Conservation (phyloP, 306 rosid species). For the Ceratonia siliqua region DNA sequence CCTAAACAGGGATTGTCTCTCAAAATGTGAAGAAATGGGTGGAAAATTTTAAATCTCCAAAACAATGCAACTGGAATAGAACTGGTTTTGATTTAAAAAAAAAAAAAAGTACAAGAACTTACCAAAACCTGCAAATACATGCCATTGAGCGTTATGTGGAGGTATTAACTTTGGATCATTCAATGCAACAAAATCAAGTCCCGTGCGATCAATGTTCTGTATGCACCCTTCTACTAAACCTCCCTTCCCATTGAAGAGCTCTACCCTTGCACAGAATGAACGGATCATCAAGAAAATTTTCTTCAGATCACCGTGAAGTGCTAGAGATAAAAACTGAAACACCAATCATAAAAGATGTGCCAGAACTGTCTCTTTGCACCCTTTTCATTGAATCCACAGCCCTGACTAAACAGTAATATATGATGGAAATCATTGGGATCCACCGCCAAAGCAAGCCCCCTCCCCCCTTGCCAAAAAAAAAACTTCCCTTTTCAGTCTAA, state of each 20-base stretch:
- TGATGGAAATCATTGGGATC: constrained; percentile 18
- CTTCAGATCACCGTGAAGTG: background rate
- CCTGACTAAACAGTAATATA: background rate
- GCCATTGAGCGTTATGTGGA: constrained; percentile 67
- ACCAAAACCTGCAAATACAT: constrained; percentile 85
- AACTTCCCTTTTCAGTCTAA: background rate
- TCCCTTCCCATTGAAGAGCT: constrained; percentile 94
- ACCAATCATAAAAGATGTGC: background rate
- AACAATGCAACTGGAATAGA: constrained; percentile 16
- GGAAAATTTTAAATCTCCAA: constrained; percentile 12
- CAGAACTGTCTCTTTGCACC: background rate
- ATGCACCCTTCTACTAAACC: constrained; percentile 75
- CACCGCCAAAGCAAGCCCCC: background rate
- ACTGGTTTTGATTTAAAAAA: too few relatives aligned
- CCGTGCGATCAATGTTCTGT: constrained; percentile 55
- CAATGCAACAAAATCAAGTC: constrained; percentile 74
- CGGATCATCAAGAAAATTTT: constrained; percentile 29
- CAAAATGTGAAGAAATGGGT: constrained; percentile 21
- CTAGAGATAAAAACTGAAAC: constrained; percentile 9
- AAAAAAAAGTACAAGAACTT: constrained; percentile 28
- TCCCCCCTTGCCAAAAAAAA: background rate
- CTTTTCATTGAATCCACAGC: constrained; percentile 11
- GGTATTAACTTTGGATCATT: constrained; percentile 64
- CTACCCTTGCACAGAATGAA: constrained; percentile 68
- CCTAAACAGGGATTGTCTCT: constrained; percentile 49